Evolutionary conservation across 1,139 yeast genomes (phyloP), one percentile per base, ranked within the genome.

Genomic region (Yamadazyma songkhlaensis): DNA sequence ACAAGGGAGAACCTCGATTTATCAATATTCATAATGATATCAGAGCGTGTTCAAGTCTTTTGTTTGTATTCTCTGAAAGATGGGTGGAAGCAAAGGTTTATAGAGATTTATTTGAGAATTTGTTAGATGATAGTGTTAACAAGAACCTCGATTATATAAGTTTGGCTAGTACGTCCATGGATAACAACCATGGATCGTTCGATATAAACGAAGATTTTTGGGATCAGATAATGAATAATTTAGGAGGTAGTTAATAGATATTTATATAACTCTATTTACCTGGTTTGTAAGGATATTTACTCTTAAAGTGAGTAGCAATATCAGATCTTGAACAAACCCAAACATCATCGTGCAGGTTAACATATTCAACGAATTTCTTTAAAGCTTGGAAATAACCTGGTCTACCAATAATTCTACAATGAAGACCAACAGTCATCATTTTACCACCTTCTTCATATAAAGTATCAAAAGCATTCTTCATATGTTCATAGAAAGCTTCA

Each of bases 241-340:
- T 33, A 12, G 17, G 15, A 7, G 28, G 29, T 12, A 24, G 22
- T 9, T 29, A 22, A 32, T 15, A 33, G 14, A 33, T 9, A 12
- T 25, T 27, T 27, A 15, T 11, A 27, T 27, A 13, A 6, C 5
- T 27, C 12, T 32, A 33, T n/a, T 37, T 29, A 35, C 34, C 40
- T 12, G 47, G 46, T 25, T 42, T 33, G 35, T 46, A 47, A 10
- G 64, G 64, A 33, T 41, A 50, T 32, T 47, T 47, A 10, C 34
- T 36, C 34, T 42, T 49, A 47, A 60, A 60, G 32, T 55, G 62
- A 17, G 44, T 39, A 11, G 69, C 68, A 40, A 63, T 62, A 38
- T 63, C 62, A 31, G 51, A 50, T 45, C 69, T 55, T 7, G 64
- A 60, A 31, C 63, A 54, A n/a, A 63, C 57, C 67, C 67, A 62